phyloP scores from a whole-genome alignment of 805 yeast species.

The Teunomyces stri region DNA sequence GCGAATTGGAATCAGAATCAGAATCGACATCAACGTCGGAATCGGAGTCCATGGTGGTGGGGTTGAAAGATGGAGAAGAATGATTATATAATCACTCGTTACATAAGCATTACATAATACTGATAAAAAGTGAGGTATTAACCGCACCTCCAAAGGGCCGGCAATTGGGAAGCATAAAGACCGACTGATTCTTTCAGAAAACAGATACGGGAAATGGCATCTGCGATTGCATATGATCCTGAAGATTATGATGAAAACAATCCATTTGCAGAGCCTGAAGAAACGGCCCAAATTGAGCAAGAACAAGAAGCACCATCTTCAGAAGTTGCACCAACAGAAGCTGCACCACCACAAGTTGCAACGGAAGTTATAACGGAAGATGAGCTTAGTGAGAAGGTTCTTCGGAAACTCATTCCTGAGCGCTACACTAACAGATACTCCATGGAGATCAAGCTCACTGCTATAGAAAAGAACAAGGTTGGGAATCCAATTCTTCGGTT shows the following conservation, averaged over 20 bases:
- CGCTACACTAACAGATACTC: slow-evolving; percentile 41
- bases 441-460: slow-evolving; percentile 57
- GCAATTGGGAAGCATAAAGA: background rate
- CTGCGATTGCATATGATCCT: slow-evolving; percentile 8
- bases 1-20: background rate
- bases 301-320: slow-evolving; percentile 18
- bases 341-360: background rate
- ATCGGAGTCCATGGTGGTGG: background rate
- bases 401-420: slow-evolving; percentile 50
- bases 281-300: slow-evolving; percentile 8
- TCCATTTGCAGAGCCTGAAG: slow-evolving; percentile 37
- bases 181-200: background rate
- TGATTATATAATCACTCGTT: background rate
- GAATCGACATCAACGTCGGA: background rate
- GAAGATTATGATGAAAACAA: slow-evolving; percentile 42
- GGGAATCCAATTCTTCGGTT: slow-evolving; percentile 81
- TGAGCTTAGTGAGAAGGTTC: slow-evolving; percentile 21
- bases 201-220: background rate
- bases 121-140: too few relatives aligned
- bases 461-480: slow-evolving; percentile 66
- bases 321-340: background rate
- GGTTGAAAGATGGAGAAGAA: background rate
- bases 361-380: background rate
- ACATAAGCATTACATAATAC: background rate
- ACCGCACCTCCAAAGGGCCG: too few relatives aligned